A percentile compares a stretch with the other conserved stretches of the same genome.
Evolutionary conservation across 2,329 filamentous ascomycete genomes (phyloP).

Genomic region (Penicillium sp.): DNA sequence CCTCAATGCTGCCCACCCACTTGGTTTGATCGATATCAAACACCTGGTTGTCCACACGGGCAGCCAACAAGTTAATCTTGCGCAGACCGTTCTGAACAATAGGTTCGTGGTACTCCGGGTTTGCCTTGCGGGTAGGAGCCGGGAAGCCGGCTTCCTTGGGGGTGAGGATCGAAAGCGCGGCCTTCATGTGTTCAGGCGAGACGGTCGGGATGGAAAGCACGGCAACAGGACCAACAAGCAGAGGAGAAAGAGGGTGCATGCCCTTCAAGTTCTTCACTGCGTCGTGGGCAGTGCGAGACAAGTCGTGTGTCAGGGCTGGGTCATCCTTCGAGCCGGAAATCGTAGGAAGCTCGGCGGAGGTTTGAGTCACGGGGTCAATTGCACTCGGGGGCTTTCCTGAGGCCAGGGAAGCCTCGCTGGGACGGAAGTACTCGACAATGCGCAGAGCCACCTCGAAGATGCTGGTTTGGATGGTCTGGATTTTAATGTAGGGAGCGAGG

Average conservation of each 20-base stretch:
- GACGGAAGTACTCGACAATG: conserved; percentile 79
- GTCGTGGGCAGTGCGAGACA: conserved; percentile 57
- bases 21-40: conserved; percentile 72
- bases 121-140: conserved; percentile 71
- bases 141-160: conserved; percentile 73
- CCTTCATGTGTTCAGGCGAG: conserved; percentile 78
- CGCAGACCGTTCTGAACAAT: conserved; percentile 76
- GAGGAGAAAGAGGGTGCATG: conserved; percentile 65
- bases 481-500: conserved; percentile 63
- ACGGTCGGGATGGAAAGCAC: conserved; percentile 77
- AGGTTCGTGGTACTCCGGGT: conserved; percentile 77
- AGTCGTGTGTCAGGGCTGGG: conserved; percentile 54
- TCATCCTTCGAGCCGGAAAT: conserved; percentile 37
- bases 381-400: conserved; percentile 24
- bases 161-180: conserved; percentile 73
- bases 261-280: conserved; percentile 52
- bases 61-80: conserved; percentile 84
- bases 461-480: conserved; percentile 83
- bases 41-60: conserved; percentile 78
- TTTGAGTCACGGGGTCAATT: conserved; percentile 32
- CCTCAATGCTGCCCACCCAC: conserved; percentile 75
- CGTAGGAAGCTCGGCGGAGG: conserved; percentile 30
- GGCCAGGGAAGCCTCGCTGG: conserved; percentile 38
- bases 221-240: conserved; percentile 79
- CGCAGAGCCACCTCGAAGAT: conserved; percentile 84